Evolutionary conservation across 2,329 filamentous ascomycete genomes (phyloP).

Genomic region (Taxawa tesnikishii): DNA sequence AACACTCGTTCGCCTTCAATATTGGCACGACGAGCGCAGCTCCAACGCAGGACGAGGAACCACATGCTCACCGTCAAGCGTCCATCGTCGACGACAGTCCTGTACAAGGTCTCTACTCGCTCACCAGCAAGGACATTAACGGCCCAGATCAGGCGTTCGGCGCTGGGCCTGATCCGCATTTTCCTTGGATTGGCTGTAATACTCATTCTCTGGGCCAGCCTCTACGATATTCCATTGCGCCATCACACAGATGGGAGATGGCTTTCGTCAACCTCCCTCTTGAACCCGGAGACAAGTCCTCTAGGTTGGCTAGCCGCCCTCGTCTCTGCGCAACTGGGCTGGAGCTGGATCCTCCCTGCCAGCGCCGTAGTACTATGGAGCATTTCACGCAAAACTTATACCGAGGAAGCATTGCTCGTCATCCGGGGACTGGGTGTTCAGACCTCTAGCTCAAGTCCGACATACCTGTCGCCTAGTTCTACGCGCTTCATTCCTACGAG

Average conservation of each 20-base stretch:
- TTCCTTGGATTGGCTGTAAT: constrained; percentile 29
- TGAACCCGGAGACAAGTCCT: constrained; percentile 2
- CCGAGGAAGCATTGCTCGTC: constrained; percentile 76
- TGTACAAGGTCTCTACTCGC: constrained; percentile 81
- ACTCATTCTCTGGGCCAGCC: constrained; percentile 14
- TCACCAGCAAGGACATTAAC: constrained; percentile 37
- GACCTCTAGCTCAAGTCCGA: constrained; percentile 59
- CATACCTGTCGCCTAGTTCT: constrained; percentile 50
- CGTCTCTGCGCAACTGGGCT: constrained; percentile 25
- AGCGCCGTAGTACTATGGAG: constrained; percentile 15
- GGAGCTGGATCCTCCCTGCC: constrained; percentile 27
- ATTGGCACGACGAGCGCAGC: too few relatives aligned
- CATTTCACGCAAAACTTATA: constrained; percentile 17
- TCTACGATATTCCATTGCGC: constrained; percentile 3
- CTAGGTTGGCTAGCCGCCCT: constrained; percentile 5
- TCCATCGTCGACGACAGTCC: constrained; percentile 69
- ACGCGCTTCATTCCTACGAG: constrained; percentile 82
- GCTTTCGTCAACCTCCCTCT: constrained; percentile 5
- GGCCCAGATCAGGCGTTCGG: constrained; percentile 29
- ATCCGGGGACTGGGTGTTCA: constrained; percentile 85
- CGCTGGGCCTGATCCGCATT: constrained; percentile 32
- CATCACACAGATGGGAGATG: too few relatives aligned
- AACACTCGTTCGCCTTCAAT: too few relatives aligned
- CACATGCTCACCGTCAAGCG: constrained; percentile 26
- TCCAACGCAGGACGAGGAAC: too few relatives aligned